These are phyloP conservation scores for Porogramme epimiltina DNA, from an alignment of 1,284 basidiomycete species.

Conservation along the genomic window DNA sequence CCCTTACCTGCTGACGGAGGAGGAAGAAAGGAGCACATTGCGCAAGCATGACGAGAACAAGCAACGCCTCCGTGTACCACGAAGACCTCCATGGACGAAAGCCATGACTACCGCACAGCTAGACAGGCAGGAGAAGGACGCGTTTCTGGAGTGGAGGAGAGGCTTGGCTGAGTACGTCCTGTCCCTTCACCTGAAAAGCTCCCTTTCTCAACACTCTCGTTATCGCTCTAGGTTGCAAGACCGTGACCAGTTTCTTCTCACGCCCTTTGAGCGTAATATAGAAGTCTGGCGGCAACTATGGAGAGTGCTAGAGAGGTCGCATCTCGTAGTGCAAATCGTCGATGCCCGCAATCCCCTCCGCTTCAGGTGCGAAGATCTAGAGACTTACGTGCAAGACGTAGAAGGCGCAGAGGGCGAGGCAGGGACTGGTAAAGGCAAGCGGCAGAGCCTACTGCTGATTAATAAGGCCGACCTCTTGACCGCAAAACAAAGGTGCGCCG, in stretches of 20 bases:
- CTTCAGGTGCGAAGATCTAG: slow-evolving; percentile 92
- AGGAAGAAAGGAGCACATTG: slow-evolving; percentile 80
- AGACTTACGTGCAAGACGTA: slow-evolving; percentile 82
- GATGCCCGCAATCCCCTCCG: slow-evolving; percentile 91
- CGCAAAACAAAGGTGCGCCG: slow-evolving; percentile 75
- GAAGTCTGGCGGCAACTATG: slow-evolving; percentile 97
- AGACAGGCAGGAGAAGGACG: slow-evolving; percentile 85
- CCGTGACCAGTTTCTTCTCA: slow-evolving; percentile 79
- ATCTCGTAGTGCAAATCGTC: slow-evolving; percentile 93
- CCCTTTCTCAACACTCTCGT: not conserved
- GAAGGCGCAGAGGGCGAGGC: slow-evolving; percentile 78
- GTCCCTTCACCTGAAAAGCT: slow-evolving; percentile 4
- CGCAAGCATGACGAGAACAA: slow-evolving; percentile 77
- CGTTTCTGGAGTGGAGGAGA: slow-evolving; percentile 90
- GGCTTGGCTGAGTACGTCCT: slow-evolving; percentile 83
- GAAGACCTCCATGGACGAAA: slow-evolving; percentile 86
- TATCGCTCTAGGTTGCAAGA: slow-evolving; percentile 67
- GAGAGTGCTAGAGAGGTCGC: slow-evolving; percentile 93
- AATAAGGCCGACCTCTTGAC: slow-evolving; percentile 98
- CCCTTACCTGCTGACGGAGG: slow-evolving; percentile 84
- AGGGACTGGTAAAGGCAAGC: slow-evolving; percentile 72
- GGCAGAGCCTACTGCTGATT: slow-evolving; percentile 84
- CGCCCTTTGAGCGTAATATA: slow-evolving; percentile 94
- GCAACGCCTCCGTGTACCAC: slow-evolving; percentile 77
- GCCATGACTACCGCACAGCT: slow-evolving; percentile 75